These are phyloP conservation scores for Melaleuca alternifolia DNA, from an alignment of 345 rosid genomes.

Conservation along the genomic window DNA sequence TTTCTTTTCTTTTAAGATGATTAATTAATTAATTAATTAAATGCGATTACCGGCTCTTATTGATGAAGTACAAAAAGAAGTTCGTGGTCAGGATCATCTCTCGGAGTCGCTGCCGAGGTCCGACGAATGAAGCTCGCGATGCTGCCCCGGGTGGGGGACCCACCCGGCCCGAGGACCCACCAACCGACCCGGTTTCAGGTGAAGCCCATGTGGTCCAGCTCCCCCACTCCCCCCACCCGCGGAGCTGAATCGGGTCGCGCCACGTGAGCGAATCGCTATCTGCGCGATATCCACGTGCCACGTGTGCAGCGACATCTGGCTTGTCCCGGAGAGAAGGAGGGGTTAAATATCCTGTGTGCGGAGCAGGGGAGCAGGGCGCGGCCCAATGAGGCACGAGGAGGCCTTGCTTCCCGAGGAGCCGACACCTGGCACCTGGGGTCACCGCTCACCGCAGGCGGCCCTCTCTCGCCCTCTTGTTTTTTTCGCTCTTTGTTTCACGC, in stretches of 20 bases:
- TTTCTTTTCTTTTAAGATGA: not conserved
- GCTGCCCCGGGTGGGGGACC: no score
- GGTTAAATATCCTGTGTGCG: not conserved
- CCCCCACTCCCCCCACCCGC: not conserved
- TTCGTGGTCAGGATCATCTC: not conserved
- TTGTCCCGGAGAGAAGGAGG: not conserved
- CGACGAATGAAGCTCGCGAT: not conserved
- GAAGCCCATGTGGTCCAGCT: slow-evolving; percentile 7
- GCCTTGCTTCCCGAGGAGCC: not conserved
- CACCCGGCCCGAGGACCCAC: not conserved
- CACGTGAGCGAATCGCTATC: slow-evolving; percentile 21
- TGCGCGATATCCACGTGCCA: not conserved
- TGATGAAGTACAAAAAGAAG: not conserved
- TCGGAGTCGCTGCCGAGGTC: not conserved
- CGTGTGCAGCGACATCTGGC: slow-evolving; percentile 9
- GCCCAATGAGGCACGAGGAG: not conserved
- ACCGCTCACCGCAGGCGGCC: slow-evolving; percentile 10
- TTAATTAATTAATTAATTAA: not conserved
- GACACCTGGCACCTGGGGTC: slow-evolving; percentile 24
- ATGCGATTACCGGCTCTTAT: not conserved
- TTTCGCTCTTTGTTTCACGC: not conserved
- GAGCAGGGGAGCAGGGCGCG: slow-evolving; percentile 1
- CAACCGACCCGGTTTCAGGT: not conserved
- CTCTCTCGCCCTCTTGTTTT: not conserved
- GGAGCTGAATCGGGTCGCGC: not conserved